Base-by-base conservation (phyloP, 176 grass and related monocot species). In the Lolium rigidum region DNA sequence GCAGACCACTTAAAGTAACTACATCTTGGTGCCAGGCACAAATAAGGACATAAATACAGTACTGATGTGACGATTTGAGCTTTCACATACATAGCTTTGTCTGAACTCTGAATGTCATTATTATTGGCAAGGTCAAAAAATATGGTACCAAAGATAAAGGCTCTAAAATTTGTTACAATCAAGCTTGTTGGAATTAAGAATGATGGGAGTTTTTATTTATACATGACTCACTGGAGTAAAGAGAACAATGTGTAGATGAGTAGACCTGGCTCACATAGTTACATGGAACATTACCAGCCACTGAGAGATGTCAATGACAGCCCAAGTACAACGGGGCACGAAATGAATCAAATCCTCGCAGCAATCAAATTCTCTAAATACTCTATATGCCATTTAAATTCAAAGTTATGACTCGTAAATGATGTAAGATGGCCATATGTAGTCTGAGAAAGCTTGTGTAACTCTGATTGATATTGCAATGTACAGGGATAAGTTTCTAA, bases 41-140 rank as follows among this genome's bases (percentile, higher is more conserved):
- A 64, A 55, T 76, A 43, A 1, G 20, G 18, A 74, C 25, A 76
- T 44, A 52, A 70, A 69, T 41, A 82, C 7, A 83, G 9, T 37
- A 59, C 35, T 20, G 9, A 66, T 10, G 10, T 47, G 18, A 38
- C 13, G 10, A 51, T 58, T 41, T 69, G 28, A 31, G 52, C 16
- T 85, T 84, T 73, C 44, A 21, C 57, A 74, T 3, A 39, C 11
- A 77, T 67, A 65, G 44, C 14, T 51, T 25, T 59, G 50, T 31
- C 15, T 18, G 8, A 60, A 80, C 11, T 59, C 10, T 20, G 58
- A 43, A 25, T 57, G 51, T 22, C 68, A 17, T 41, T 43, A 41
- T 1, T 49, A 49, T 52, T 24, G 20, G 26, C 26, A 49, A 65
- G 13, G 20, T 43, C 6, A 65, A 25, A 57, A 57, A 7, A 61